Base-by-base conservation (phyloP, 352 stramenopile species). In the Blastocystis sp. region DNA sequence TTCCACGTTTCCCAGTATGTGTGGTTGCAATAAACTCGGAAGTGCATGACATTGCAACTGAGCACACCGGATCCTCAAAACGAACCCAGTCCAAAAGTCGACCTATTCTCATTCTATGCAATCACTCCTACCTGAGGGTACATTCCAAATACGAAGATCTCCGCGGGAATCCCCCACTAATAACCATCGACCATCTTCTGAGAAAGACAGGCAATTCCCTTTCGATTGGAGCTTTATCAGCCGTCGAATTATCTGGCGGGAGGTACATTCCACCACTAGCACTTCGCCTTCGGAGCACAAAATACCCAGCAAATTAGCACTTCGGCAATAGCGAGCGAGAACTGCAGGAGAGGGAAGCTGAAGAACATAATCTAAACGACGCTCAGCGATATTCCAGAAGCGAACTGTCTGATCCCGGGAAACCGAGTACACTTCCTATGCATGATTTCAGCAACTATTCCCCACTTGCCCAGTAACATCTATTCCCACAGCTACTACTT, bases 31-130 rank as follows among this genome's bases (percentile, higher is more conserved):
- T 82, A 91, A 96, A 96, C 79, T 96, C 94, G 64, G 93, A 93
- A 37, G 93, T 95, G 13, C 92, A 92, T 0, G 93, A 95, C 53
- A 96, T 91, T 0, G 93, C 92, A 39, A 96, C 81, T 6, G 93
- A 93, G 26, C 93, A 95, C 54, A 96, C 93, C 26, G 93, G 93
- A 87, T 95, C 94, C 34, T 95, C 92, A 90, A 96, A 96, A 64
- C 93, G 92, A 90, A 95, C 88, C 93, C 93, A 96, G 91, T 95
- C 93, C 41, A 96, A 91, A 54, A 93, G 95, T 89, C 95, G 95
- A 90, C 93, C 93, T 50, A 93, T 18, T 18, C 45, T 66, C 53
- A 50, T 24, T 50, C n/a, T 7, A 39, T 26, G 34, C 6, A 26
- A 7, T 11, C 24, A 43, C 0, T 4, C 73, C 55, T 26, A 85